phyloP scores from a whole-genome alignment of 2,329 filamentous ascomycete genomes.

The Cyphellophora attinorum region DNA sequence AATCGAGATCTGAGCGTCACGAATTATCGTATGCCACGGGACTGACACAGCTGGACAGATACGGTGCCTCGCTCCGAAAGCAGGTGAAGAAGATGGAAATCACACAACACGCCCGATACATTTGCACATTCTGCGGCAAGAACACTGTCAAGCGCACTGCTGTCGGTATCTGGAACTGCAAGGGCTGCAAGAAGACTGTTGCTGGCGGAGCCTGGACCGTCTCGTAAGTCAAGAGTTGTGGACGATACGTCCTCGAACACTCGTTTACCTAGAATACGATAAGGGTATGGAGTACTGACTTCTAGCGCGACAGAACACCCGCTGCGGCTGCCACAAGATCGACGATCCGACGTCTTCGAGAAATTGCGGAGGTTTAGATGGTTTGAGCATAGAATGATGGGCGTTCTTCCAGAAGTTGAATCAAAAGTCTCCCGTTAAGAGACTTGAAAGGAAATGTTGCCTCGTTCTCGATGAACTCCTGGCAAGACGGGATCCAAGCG shows the following conservation, averaged over 20 bases:
- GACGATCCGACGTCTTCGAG: slow-evolving; percentile 91
- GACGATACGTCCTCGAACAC: not conserved
- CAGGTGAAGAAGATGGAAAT: slow-evolving; percentile 99
- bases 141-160: slow-evolving; percentile 81
- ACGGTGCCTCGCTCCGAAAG: slow-evolving; percentile 99
- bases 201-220: slow-evolving; percentile 92
- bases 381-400: slow-evolving; percentile 13
- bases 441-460: no score
- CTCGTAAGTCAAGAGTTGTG: slow-evolving; percentile 63
- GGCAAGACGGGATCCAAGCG: no score
- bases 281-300: no score
- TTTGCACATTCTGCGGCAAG: slow-evolving; percentile 99
- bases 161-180: slow-evolving; percentile 96
- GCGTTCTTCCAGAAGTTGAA: no score
- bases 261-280: slow-evolving; percentile 4
- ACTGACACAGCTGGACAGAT: slow-evolving; percentile 47
- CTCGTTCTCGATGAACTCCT: no score
- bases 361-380: slow-evolving; percentile 76
- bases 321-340: slow-evolving; percentile 91
- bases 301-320: slow-evolving; percentile 69
- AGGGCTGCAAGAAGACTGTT: slow-evolving; percentile 85
- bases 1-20: not conserved
- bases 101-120: slow-evolving; percentile 88
- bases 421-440: no score
- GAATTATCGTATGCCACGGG: slow-evolving; percentile 3